Conservation (phyloP, 208 protist species). For the Leishmania mexicana region DNA sequence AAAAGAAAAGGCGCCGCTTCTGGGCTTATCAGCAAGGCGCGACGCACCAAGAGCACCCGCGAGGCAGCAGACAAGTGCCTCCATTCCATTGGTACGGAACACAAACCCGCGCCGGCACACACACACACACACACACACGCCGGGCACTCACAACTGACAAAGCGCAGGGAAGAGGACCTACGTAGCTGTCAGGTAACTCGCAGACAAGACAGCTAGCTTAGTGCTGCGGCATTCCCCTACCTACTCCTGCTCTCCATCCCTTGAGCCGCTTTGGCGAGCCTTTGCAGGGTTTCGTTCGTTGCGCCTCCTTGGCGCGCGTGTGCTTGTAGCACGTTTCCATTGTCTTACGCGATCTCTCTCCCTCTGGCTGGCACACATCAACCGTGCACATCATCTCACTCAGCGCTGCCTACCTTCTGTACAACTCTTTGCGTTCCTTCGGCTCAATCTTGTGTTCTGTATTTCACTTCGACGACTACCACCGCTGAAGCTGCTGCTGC, state of each 20-base stretch:
- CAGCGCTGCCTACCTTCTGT: neutral
- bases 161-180: neutral
- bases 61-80: neutral
- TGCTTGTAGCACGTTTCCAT: neutral
- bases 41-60: neutral
- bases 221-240: neutral
- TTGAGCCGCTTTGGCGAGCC: neutral
- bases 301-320: neutral
- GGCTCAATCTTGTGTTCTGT: neutral
- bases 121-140: constrained; percentile 9
- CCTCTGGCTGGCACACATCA: neutral
- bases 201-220: neutral
- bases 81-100: neutral
- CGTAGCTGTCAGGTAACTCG: neutral
- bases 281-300: neutral
- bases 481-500: neutral
- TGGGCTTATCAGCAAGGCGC: neutral
- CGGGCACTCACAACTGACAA: neutral
- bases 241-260: neutral
- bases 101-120: neutral
- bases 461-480: neutral
- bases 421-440: neutral
- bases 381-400: neutral
- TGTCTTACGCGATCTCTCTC: neutral
- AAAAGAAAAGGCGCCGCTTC: too few species aligned